A percentile compares a stretch with the other conserved stretches of the same genome.
These are phyloP conservation scores for Eucalyptus pauciflora DNA, from an alignment of 345 rosid species.

Conservation along the genomic window DNA sequence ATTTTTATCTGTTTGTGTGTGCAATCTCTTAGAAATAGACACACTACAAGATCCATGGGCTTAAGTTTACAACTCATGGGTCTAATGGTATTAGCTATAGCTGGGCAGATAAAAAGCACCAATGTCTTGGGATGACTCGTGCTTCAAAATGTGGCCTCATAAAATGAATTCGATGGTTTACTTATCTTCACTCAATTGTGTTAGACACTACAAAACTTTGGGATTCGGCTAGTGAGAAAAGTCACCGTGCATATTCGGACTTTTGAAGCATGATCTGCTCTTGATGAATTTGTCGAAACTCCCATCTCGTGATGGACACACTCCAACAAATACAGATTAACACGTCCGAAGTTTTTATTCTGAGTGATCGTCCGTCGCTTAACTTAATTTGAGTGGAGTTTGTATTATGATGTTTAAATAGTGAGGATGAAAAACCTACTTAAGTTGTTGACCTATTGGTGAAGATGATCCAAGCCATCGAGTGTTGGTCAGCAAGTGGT, in stretches of 20 bases:
- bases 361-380: not conserved
- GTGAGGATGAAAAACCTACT: not conserved
- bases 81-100: not conserved
- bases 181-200: not conserved
- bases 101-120: not conserved
- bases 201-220: not conserved
- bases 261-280: not conserved
- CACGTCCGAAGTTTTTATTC: not conserved
- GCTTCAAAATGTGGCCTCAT: not conserved
- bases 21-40: not conserved
- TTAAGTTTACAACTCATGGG: not conserved
- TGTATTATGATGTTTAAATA: not conserved
- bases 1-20: not conserved
- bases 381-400: not conserved
- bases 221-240: not conserved
- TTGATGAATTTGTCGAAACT: not conserved
- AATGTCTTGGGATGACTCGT: not conserved
- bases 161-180: not conserved
- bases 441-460: not conserved
- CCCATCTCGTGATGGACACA: not conserved
- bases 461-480: not conserved
- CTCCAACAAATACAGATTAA: not conserved
- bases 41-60: not conserved
- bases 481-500: not conserved
- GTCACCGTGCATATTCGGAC: not conserved